These are phyloP conservation scores for Botrytis fragariae DNA, from an alignment of 2,329 filamentous ascomycete genomes.

Conservation along the genomic window DNA sequence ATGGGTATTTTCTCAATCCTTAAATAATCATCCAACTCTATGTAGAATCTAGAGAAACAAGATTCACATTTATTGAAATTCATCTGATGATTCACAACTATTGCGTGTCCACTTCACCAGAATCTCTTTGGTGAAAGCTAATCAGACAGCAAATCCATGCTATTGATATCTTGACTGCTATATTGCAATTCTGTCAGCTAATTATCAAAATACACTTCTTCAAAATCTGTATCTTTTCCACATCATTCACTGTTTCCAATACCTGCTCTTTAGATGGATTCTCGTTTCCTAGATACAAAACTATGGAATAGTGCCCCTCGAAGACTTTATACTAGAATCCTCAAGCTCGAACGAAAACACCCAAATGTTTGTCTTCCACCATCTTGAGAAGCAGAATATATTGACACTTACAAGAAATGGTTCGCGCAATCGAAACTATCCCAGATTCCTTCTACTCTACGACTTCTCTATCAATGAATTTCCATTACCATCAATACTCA, in stretches of 20 bases:
- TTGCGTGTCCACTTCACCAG: too few relatives aligned
- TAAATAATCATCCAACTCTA: not conserved
- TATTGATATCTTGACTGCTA: not conserved
- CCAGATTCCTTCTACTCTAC: not conserved
- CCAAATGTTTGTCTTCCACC: rapidly evolving
- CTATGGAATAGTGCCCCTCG: rapidly evolving
- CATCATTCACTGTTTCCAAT: not conserved
- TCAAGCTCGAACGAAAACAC: rapidly evolving
- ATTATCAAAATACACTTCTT: not conserved
- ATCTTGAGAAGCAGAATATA: rapidly evolving
- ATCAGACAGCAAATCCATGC: rapidly evolving
- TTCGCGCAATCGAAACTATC: not conserved
- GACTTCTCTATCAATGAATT: rapidly evolving
- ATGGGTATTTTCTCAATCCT: not conserved
- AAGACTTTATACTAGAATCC: not conserved
- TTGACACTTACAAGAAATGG: not conserved
- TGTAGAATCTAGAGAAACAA: not conserved
- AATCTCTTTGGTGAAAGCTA: too few relatives aligned
- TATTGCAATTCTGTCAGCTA: not conserved
- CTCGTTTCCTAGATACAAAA: not conserved
- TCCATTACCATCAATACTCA: rapidly evolving
- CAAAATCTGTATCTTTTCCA: not conserved
- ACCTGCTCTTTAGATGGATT: not conserved
- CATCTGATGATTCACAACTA: too few relatives aligned
- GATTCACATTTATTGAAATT: too few relatives aligned